Conservation (phyloP, 2,329 filamentous ascomycete genomes). For the Pestalotiopsis sp. region DNA sequence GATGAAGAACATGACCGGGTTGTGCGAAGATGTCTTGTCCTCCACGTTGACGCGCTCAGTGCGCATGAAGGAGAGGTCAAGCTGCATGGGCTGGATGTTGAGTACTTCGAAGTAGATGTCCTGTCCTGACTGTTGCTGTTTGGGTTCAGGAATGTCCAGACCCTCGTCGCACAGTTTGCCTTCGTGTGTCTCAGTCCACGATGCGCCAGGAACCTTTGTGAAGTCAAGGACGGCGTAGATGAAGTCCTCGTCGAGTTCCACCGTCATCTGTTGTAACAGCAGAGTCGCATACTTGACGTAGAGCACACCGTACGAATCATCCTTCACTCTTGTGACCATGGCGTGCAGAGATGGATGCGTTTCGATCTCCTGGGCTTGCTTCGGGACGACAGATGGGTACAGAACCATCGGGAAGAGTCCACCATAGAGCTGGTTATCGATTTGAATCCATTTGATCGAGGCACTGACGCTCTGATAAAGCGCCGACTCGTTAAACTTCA, state of each 20-base stretch:
- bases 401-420: constrained; percentile 97
- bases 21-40: constrained; percentile 86
- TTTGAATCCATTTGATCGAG: constrained; percentile 97
- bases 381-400: constrained; percentile 96
- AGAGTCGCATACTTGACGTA: constrained; percentile 99
- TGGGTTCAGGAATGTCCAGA: constrained; percentile 90
- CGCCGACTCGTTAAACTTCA: constrained; percentile 91
- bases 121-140: constrained; percentile 79
- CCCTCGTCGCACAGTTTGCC: constrained; percentile 87
- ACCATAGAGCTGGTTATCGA: constrained; percentile 97
- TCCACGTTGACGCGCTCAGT: constrained; percentile 96
- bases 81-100: constrained; percentile 97
- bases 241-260: constrained; percentile 97
- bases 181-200: constrained; percentile 78
- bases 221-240: constrained; percentile 96
- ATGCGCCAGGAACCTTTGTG: constrained; percentile 86
- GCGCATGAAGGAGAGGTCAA: constrained; percentile 94
- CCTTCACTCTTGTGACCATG: constrained; percentile 92
- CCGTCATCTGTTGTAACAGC: constrained; percentile 94
- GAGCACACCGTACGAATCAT: constrained; percentile 95
- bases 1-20: constrained; percentile 97
- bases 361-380: constrained; percentile 94
- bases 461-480: constrained; percentile 90
- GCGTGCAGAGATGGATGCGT: constrained; percentile 92
- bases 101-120: constrained; percentile 98